Base-by-base conservation (phyloP, 1,284 basidiomycete species). In the Ganoderma sinense region DNA sequence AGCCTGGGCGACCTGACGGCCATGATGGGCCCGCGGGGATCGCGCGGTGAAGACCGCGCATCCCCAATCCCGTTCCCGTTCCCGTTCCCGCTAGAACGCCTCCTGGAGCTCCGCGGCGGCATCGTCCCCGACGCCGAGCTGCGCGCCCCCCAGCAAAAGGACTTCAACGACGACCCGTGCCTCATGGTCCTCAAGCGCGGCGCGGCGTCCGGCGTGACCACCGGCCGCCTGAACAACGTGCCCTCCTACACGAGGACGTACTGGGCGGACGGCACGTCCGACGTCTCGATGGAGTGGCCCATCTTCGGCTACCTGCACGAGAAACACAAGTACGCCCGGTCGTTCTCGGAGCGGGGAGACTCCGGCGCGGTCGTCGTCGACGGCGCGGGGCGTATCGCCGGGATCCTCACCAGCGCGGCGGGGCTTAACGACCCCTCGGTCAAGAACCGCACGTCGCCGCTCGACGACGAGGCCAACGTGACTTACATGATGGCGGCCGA, bases 321-420 rank as follows among this genome's bases (percentile, higher is more conserved):
- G 8, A 4, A 13, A 23, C 20, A 11, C 36, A 39, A 48, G 23
- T 2, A 13, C 66, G 45, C 69, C 71, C 51, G 48, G 69, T 0
- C 36, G 36, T 80, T 80, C 68, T 78, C 78, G 29, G 65, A 11
- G 7, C 36, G 14, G 20, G 78, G 78, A 2, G 77, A 79, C 58
- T 80, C 80, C 14, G 79, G 80, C 11, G 69, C 78, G 0, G 70
- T 66, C 26, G 73, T 81, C 65, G 56, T 74, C 64, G 74, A 75
- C 62, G 68, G 65, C 60, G 43, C 40, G 33, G 75, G 75, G 23
- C 40, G 74, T 8, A 61, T 79, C 64, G 31, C 36, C n/a, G 78
- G 78, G 43, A 18, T 80, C 5, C 74, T 80, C 73, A 78, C 77
- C 5, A 75, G 78, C 65, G 74, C 76, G 18, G 67, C 23, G 23